Conservation (phyloP, 768 basidiomycete genomes). For the Russula vinacea region DNA sequence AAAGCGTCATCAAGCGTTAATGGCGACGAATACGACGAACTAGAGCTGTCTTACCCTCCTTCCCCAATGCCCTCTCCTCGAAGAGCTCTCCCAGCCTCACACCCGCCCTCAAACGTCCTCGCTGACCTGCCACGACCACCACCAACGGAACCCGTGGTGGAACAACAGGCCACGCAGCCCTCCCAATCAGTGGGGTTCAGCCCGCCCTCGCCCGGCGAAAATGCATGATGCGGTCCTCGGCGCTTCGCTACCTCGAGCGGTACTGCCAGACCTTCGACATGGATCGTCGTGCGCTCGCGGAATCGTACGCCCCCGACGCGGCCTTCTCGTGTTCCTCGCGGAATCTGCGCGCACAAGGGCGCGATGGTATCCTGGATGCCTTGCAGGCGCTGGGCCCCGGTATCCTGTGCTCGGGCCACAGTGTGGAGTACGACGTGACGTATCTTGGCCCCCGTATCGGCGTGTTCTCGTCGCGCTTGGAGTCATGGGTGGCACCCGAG, state of each 20-base stretch:
- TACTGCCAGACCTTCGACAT: constrained; percentile 22
- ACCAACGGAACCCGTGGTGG: neutral
- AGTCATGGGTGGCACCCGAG: neutral
- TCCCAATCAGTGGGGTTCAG: neutral
- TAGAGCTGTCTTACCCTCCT: constrained; percentile 19
- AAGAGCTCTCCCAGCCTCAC: neutral
- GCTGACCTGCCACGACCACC: neutral
- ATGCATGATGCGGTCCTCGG: constrained; percentile 1
- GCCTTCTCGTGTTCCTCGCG: constrained; percentile 21
- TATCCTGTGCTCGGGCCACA: constrained; percentile 6
- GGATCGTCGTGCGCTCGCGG: constrained; percentile 18
- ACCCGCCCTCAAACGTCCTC: neutral
- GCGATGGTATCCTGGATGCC: constrained; percentile 5
- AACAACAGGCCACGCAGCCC: neutral
- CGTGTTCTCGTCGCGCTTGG: constrained; percentile 20
- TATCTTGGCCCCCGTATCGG: constrained; percentile 9
- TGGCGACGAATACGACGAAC: constrained; percentile 20
- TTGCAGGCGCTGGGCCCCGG: constrained; percentile 8
- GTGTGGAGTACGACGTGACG: constrained; percentile 21
- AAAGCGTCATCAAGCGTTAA: neutral
- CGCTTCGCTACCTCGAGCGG: constrained; percentile 14
- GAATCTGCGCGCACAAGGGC: constrained; percentile 14
- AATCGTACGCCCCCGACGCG: constrained; percentile 16
- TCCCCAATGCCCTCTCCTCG: neutral
- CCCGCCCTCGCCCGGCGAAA: neutral